phyloP scores from a whole-genome alignment of 352 stramenopile genomes.

The Pythium sukuiense region DNA sequence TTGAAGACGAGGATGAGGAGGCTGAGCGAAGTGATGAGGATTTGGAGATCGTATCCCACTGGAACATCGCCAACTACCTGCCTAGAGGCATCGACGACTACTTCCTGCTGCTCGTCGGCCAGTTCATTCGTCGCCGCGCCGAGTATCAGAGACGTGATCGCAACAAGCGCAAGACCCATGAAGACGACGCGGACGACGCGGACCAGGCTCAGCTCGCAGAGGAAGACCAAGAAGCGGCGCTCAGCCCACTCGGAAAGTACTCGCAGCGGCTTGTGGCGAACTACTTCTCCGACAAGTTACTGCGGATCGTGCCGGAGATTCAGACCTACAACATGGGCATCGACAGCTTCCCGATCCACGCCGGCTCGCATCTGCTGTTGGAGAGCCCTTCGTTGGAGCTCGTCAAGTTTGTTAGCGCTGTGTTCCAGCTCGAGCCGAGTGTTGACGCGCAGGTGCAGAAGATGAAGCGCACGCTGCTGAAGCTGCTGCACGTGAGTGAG shows the following conservation, averaged over 20 bases:
- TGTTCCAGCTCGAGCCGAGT: conserved; percentile 93
- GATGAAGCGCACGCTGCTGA: conserved; percentile 91
- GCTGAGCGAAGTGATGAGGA: conserved; percentile 33
- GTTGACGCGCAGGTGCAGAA: conserved; percentile 90
- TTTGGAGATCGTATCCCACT: conserved; percentile 80
- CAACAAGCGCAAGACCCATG: conserved; percentile 29
- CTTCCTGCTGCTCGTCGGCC: conserved; percentile 87
- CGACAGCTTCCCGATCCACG: conserved; percentile 79
- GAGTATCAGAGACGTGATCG: conserved; percentile 51
- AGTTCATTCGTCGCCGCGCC: conserved; percentile 79
- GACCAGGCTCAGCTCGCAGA: conserved; percentile 27
- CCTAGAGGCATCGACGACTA: conserved; percentile 83
- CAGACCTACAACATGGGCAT: conserved; percentile 61
- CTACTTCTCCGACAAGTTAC: conserved; percentile 79
- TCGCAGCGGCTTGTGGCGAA: conserved; percentile 66
- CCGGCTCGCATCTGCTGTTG: conserved; percentile 80
- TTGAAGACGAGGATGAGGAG: conserved; percentile 11
- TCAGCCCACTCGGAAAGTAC: conserved; percentile 64
- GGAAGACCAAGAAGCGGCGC: conserved; percentile 41
- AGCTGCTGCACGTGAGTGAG: conserved; percentile 73
- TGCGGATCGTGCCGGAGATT: conserved; percentile 79
- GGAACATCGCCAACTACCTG: conserved; percentile 89
- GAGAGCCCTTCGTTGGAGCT: conserved; percentile 95
- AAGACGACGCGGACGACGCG: conserved; percentile 38
- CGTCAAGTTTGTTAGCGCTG: conserved; percentile 93